phyloP scores from a whole-genome alignment of 352 stramenopile species.

The Pythium rishiriense region DNA sequence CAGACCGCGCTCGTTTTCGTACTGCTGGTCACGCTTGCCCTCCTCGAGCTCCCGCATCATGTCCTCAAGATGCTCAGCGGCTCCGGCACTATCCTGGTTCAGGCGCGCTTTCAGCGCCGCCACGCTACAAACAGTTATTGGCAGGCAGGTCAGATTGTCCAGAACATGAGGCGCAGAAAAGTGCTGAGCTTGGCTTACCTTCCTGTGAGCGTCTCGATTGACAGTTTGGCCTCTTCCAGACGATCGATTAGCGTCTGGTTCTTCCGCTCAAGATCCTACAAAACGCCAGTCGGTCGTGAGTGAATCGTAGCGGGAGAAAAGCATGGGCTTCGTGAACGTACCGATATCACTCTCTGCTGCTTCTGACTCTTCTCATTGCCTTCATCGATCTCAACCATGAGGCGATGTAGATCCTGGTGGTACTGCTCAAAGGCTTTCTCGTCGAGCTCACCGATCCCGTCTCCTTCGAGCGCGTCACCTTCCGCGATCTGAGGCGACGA shows the following conservation, averaged over 20 bases:
- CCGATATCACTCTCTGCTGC: slow-evolving; percentile 68
- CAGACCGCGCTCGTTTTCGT: slow-evolving; percentile 49
- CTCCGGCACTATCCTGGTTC: slow-evolving; percentile 70
- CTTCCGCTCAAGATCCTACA: slow-evolving; percentile 69
- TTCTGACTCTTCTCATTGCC: slow-evolving; percentile 54
- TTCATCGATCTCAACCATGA: slow-evolving; percentile 68
- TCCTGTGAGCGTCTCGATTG: slow-evolving; percentile 62
- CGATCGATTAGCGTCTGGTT: slow-evolving; percentile 57
- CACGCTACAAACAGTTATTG: slow-evolving; percentile 34
- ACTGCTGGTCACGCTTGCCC: slow-evolving; percentile 58
- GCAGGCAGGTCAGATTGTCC: not conserved
- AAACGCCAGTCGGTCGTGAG: too few relatives aligned
- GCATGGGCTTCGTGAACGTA: slow-evolving; percentile 22
- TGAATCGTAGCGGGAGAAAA: too few relatives aligned
- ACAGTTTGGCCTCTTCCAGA: slow-evolving; percentile 69
- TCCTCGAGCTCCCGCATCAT: slow-evolving; percentile 74
- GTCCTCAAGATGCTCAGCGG: slow-evolving; percentile 59
- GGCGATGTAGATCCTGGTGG: slow-evolving; percentile 61
- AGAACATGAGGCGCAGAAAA: not conserved
- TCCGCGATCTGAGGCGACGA: slow-evolving; percentile 3
- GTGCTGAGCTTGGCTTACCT: slow-evolving; percentile 34
- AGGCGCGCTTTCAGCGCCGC: slow-evolving; percentile 68
- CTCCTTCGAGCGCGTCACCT: slow-evolving; percentile 1
- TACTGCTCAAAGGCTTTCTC: slow-evolving; percentile 72
- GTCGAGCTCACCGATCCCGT: slow-evolving; percentile 41